Percentiles rank a stretch among this genome's conserved stretches.
These are phyloP conservation scores for Calophaca sinica DNA, from an alignment of 306 rosid species.

Conservation along the genomic window DNA sequence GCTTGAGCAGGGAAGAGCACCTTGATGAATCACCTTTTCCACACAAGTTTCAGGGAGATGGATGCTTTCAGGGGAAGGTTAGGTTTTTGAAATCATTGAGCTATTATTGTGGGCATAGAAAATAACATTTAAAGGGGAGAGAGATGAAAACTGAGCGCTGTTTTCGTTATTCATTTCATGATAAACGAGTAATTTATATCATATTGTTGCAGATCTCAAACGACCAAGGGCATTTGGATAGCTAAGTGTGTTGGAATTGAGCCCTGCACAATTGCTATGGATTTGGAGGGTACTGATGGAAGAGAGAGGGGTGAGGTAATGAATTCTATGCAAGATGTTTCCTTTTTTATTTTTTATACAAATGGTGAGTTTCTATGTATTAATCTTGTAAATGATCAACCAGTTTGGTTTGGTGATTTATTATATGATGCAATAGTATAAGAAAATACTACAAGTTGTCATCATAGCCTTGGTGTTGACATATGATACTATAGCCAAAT, in stretches of 20 bases:
- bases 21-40: constrained; percentile 83
- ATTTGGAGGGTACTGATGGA: constrained; percentile 99
- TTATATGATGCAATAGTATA: neutral
- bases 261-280: constrained; percentile 94
- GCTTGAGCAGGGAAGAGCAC: constrained; percentile 87
- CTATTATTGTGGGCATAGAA: constrained; percentile 1
- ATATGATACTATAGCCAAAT: neutral
- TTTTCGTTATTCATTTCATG: constrained; percentile 2
- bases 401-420: constrained; percentile 5
- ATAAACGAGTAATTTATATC: constrained; percentile 27
- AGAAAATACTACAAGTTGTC: neutral
- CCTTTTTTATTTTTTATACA: neutral
- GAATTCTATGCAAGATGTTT: constrained; percentile 18
- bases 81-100: constrained; percentile 26
- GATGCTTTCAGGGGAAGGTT: constrained; percentile 94
- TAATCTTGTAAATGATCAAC: constrained; percentile 1
- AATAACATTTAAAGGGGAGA: neutral
- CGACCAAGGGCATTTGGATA: constrained; percentile 95
- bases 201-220: constrained; percentile 70
- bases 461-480: constrained; percentile 11
- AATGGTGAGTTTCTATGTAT: neutral
- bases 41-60: constrained; percentile 88
- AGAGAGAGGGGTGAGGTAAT: constrained; percentile 97
- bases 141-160: constrained; percentile 4
- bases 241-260: constrained; percentile 83